phyloP scores from a whole-genome alignment of 495 filamentous ascomycete genomes.

The Aspergillus avenaceus region DNA sequence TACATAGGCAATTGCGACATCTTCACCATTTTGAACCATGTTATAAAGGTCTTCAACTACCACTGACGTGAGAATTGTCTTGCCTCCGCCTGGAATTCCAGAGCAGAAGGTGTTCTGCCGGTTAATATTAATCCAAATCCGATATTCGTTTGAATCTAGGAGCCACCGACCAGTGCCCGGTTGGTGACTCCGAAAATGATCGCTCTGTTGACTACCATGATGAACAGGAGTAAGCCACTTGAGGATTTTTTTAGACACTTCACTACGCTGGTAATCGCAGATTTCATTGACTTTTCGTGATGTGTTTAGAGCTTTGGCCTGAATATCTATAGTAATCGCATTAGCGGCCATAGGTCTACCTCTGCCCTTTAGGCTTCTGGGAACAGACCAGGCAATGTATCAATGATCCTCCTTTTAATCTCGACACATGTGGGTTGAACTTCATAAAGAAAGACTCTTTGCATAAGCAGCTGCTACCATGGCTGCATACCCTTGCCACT shows the following conservation, averaged over 20 bases:
- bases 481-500: constrained; percentile 21
- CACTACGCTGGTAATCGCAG: too few relatives aligned
- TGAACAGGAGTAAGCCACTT: constrained; percentile 16
- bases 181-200: constrained; percentile 16
- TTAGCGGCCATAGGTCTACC: background rate
- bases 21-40: constrained; percentile 6
- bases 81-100: constrained; percentile 39
- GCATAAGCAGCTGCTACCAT: constrained; percentile 27
- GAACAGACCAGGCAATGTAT: too few relatives aligned
- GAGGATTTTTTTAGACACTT: background rate
- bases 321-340: background rate
- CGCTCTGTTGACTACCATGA: constrained; percentile 15
- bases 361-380: background rate
- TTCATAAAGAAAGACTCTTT: constrained; percentile 20
- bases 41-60: constrained; percentile 27
- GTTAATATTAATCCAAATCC: constrained; percentile 23
- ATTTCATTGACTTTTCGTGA: background rate
- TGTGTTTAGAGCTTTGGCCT: background rate
- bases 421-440: background rate
- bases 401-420: background rate
- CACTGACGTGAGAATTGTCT: constrained; percentile 35
- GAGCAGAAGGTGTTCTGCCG: constrained; percentile 38
- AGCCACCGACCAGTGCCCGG: constrained; percentile 43
- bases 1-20: constrained; percentile 33
- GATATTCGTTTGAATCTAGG: constrained; percentile 30